Conservation (phyloP, 495 filamentous ascomycete genomes). For the Xylaria grammica region DNA sequence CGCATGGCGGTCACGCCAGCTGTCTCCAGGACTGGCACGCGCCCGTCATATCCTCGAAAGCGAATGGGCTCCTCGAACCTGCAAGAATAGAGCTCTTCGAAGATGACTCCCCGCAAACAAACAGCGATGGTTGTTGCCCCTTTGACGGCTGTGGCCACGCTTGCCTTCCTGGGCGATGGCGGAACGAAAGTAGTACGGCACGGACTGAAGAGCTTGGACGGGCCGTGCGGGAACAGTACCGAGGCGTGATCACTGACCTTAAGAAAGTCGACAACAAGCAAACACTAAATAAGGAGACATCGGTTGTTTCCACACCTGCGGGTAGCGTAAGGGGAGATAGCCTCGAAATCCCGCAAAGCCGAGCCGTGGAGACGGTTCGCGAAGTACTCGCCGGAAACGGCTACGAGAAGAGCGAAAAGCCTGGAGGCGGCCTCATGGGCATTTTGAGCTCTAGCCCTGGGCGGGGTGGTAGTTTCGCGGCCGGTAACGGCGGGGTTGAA, state of each 20-base stretch:
- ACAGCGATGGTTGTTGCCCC: slow-evolving; percentile 73
- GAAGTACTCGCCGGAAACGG: slow-evolving; percentile 42
- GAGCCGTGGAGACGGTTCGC: slow-evolving; percentile 58
- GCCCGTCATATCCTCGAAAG: slow-evolving; percentile 28
- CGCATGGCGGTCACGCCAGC: slow-evolving; percentile 73
- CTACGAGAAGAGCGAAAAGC: slow-evolving; percentile 18
- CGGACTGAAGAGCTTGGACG: slow-evolving; percentile 50
- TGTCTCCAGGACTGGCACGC: slow-evolving; percentile 73
- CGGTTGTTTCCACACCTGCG: slow-evolving; percentile 16
- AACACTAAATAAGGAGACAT: slow-evolving; percentile 4
- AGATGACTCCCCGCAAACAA: slow-evolving; percentile 44
- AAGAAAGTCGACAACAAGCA: slow-evolving; percentile 30
- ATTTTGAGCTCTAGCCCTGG: slow-evolving; percentile 55
- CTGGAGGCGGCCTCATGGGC: slow-evolving; percentile 28
- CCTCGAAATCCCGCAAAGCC: slow-evolving; percentile 55
- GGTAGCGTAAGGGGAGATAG: slow-evolving; percentile 38
- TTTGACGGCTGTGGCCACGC: slow-evolving; percentile 75
- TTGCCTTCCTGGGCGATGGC: slow-evolving; percentile 68
- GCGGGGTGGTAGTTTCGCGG: slow-evolving; percentile 15
- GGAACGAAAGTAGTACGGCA: slow-evolving; percentile 49
- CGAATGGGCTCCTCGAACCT: slow-evolving; percentile 17
- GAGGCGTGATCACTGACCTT: slow-evolving; percentile 31
- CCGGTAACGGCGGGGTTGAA: slow-evolving; percentile 29
- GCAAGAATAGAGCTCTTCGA: slow-evolving; percentile 33
- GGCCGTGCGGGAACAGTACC: slow-evolving; percentile 47